A percentile compares a stretch with the other conserved stretches of the same genome.
These are phyloP conservation scores for Zygosaccharomyces siamensis DNA, from an alignment of 805 yeast species.

Conservation along the genomic window DNA sequence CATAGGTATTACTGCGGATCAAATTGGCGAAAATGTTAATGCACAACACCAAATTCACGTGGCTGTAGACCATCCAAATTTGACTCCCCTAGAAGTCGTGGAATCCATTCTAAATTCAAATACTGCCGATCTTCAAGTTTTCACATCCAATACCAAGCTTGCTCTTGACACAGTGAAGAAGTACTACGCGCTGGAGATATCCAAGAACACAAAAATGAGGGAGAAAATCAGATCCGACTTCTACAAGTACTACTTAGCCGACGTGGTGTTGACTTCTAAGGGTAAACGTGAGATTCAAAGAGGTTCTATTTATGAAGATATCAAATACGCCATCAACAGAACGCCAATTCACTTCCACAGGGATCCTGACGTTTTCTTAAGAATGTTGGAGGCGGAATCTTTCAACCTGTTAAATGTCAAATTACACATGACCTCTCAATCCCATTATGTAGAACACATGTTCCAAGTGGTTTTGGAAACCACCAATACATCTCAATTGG, in stretches of 20 bases:
- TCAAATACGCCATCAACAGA: conserved; percentile 85
- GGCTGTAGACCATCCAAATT: conserved; percentile 58
- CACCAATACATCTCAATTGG: conserved; percentile 71
- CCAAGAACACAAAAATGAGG: conserved; percentile 76
- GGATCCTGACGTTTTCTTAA: conserved; percentile 75
- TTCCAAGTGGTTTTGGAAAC: conserved; percentile 56
- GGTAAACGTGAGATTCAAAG: conserved; percentile 73
- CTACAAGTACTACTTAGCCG: conserved; percentile 59
- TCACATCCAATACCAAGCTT: conserved; percentile 47
- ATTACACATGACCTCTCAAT: conserved; percentile 43
- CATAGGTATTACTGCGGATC: conserved; percentile 72
- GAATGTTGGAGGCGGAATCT: conserved; percentile 89
- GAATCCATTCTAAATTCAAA: conserved; percentile 37
- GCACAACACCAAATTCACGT: conserved; percentile 64
- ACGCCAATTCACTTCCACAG: conserved; percentile 66
- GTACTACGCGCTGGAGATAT: conserved; percentile 72
- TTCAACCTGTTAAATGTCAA: conserved; percentile 66
- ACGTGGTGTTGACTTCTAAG: conserved; percentile 77
- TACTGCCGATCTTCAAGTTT: conserved; percentile 35
- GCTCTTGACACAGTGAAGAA: conserved; percentile 72
- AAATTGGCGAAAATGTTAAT: conserved; percentile 76
- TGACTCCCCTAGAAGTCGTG: conserved; percentile 58
- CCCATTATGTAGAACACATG: conserved; percentile 42
- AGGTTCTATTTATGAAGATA: conserved; percentile 77
- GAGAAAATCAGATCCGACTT: conserved; percentile 60